Base-by-base conservation (phyloP, 192 early-diverging fungal genomes). In the Coemansia umbellata region DNA sequence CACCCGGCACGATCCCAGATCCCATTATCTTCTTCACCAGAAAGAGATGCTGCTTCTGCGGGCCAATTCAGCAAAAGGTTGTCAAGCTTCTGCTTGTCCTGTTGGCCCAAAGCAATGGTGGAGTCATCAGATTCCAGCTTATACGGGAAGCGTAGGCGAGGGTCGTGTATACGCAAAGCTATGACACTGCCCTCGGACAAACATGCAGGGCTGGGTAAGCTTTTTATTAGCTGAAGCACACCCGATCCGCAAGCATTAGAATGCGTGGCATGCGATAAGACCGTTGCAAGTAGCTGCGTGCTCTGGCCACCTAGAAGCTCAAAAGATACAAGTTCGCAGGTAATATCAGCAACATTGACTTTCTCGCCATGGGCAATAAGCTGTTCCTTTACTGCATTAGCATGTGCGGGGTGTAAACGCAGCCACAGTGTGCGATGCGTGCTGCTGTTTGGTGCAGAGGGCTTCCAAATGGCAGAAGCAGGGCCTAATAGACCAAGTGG, bases 261-360 rank as follows among this genome's bases (percentile, higher is more conserved):
- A 24, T 39, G 19, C 0, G 40, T 26, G 1, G 58, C 17, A 21
- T 63, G 60, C 4, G 40, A 28, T n/a, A 98, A 64, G 11, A 88
- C 66, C 1, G 88, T 69, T 30, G 80, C 74, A 33, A 99, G 59
- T 6, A 93, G 63, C 17, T 85, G 83, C 14, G 89, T 87, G 28
- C 91, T 81, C 8, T 89, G 79, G 4, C 19, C 44, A 24, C 96
- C 96, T 2, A 89, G 86, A 11, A 99, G 81, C 59, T 95, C 89
- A 72, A 97, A 96, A 37, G 81, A 76, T 0, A 83, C 70, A 13
- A 91, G 53, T 3, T 88, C 78, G 40, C 64, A 47, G 28, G 64
- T 84, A 42, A 80, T 61, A 58, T 82, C 91, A 37, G 55, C 66
- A 22, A 79, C 44, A 14, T 40, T 15, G n/a, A 54, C 28, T 5